Evolutionary conservation across 495 filamentous ascomycete genomes (phyloP).

Genomic region (Penicilliopsis zonata): DNA sequence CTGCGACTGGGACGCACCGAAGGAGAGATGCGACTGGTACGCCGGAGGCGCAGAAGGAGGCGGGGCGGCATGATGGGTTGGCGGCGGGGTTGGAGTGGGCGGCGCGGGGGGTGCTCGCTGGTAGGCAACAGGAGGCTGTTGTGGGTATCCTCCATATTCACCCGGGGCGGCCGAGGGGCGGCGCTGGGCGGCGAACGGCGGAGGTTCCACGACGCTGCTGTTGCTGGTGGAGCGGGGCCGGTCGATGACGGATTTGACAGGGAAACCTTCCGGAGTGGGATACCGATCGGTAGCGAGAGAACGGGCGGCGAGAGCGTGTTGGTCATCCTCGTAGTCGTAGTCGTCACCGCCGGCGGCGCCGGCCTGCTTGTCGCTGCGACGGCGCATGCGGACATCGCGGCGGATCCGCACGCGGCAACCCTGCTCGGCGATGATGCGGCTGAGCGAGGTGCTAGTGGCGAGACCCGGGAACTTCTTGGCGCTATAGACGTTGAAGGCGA

Average conservation of each 20-base stretch:
- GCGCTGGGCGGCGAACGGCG: constrained; percentile 26
- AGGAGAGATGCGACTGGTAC: constrained; percentile 31
- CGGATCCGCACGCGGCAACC: constrained; percentile 94
- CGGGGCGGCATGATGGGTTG: no score
- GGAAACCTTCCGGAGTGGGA: constrained; percentile 38
- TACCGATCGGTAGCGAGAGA: constrained; percentile 50
- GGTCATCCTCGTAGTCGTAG: constrained; percentile 54
- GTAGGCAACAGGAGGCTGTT: constrained; percentile 23
- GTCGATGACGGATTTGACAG: constrained; percentile 28
- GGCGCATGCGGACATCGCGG: constrained; percentile 93
- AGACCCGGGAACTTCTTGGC: constrained; percentile 98
- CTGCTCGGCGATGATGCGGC: constrained; percentile 88
- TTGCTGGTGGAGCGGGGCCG: constrained; percentile 69
- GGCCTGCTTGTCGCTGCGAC: constrained; percentile 57
- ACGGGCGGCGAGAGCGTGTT: constrained; percentile 44
- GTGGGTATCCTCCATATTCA: constrained; percentile 38
- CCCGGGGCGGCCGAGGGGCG: constrained; percentile 42
- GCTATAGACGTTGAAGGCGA: constrained; percentile 81
- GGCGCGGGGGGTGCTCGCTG: constrained; percentile 22
- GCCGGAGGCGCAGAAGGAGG: constrained; percentile 9
- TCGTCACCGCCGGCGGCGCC: constrained; percentile 46
- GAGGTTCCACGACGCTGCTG: constrained; percentile 48
- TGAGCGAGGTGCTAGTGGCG: constrained; percentile 79
- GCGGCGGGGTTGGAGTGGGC: constrained; percentile 11
- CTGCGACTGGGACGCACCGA: constrained; percentile 26